Conservation (phyloP, 2,329 filamentous ascomycete genomes). For the Teratosphaeria destructans region DNA sequence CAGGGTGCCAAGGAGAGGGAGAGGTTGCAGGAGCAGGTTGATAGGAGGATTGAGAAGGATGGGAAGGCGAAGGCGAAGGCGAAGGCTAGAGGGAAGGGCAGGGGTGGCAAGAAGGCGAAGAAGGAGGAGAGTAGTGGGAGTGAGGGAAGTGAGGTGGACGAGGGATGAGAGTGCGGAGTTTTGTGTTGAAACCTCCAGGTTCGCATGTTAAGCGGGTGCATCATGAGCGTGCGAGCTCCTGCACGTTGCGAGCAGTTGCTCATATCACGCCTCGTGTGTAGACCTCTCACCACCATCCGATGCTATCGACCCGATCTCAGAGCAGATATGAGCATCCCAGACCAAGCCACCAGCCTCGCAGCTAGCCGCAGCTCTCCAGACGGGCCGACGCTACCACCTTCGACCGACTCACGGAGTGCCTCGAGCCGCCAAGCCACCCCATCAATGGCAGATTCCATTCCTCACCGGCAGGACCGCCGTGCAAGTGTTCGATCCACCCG, state of each 20-base stretch:
- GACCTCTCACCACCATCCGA: no score
- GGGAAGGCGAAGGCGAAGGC: constrained; percentile 20
- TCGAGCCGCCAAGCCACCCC: no score
- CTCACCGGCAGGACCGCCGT: background rate
- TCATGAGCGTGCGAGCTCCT: background rate
- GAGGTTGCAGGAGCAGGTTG: constrained; percentile 68
- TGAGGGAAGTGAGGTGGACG: background rate
- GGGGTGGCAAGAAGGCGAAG: background rate
- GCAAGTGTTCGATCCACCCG: background rate
- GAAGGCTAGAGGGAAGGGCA: background rate
- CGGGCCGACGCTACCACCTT: background rate
- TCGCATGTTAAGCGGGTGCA: background rate
- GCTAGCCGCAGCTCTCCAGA: background rate
- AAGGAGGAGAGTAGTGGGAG: background rate
- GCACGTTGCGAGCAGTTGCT: background rate
- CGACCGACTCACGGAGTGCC: background rate
- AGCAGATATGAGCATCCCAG: no score
- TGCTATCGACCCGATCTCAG: no score
- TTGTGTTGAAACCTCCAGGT: background rate
- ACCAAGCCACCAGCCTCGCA: background rate
- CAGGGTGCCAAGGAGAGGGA: constrained; percentile 61
- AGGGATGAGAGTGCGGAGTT: background rate
- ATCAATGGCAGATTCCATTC: background rate
- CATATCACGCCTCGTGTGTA: background rate
- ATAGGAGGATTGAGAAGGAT: constrained; percentile 58